phyloP scores from a whole-genome alignment of 2,329 filamentous ascomycete genomes.

The Myotisia sp. region DNA sequence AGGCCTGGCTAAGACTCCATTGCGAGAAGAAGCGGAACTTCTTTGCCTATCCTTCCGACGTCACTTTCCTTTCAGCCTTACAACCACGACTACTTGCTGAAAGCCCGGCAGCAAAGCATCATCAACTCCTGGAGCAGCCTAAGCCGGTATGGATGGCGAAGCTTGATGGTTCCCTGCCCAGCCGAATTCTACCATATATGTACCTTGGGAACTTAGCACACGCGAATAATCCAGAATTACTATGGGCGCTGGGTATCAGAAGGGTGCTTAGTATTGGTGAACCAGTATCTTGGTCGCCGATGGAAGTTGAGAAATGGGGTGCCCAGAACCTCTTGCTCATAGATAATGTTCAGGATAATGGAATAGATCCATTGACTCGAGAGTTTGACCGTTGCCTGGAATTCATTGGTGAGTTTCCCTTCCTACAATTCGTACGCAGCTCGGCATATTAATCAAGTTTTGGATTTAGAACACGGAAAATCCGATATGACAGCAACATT shows the following conservation, averaged over 20 bases:
- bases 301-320: constrained; percentile 58
- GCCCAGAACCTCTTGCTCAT: constrained; percentile 65
- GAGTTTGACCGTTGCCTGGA: constrained; percentile 75
- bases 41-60: constrained; percentile 88
- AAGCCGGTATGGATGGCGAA: constrained; percentile 67
- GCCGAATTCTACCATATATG: constrained; percentile 80
- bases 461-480: constrained; percentile 56
- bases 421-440: no score
- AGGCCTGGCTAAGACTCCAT: constrained; percentile 80
- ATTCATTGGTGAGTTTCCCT: constrained; percentile 63
- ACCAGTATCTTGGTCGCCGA: constrained; percentile 63
- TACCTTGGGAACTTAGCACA: constrained; percentile 89
- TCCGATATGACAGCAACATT: constrained; percentile 67
- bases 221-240: constrained; percentile 79
- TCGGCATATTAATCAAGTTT: not conserved
- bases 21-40: constrained; percentile 73
- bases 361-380: constrained; percentile 76
- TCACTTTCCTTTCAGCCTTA: constrained; percentile 63
- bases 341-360: constrained; percentile 86
- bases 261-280: constrained; percentile 90
- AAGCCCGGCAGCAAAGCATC: constrained; percentile 20
- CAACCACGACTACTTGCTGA: constrained; percentile 56
- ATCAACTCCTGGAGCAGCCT: constrained; percentile 15
- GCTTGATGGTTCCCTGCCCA: constrained; percentile 83
- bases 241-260: constrained; percentile 65